Base-by-base conservation (phyloP, 108 stramenopile genomes). In the Cyclotella sp. region DNA sequence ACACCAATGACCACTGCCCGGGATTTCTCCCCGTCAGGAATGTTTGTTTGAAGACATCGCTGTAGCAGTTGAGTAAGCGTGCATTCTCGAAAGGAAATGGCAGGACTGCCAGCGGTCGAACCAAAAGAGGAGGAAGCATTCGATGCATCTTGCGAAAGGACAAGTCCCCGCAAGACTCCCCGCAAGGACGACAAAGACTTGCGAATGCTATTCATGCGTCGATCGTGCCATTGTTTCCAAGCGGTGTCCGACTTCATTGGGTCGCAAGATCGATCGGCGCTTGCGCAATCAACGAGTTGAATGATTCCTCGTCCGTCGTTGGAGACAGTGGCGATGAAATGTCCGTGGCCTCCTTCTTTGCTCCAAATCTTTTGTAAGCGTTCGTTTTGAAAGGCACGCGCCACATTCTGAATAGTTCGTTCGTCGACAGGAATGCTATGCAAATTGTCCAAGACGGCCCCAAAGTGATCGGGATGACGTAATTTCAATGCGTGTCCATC, bases 51-150 rank as follows among this genome's bases (percentile, higher is more conserved):
- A 26, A 95, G 58, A 40, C 82, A 64, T 67, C 92, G 79, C 68
- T 96, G 92, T 63, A 96, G 54, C 14, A 96, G 71, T 80, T 93
- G 84, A 11, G 91, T 93, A 6, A 96, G 72, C 13, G 88, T 87
- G 19, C 83, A 88, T 71, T 92, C 90, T 40, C 95, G 80, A 76
- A 79, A 93, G 0, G 89, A 84, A 40, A 84, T 59, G 14, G 88
- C 34, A 15, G 75, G 60, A 34, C 52, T 45, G 21, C n/a, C 21
- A 22, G 9, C 24, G 43, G 5, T 43, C 19, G 19, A 51, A 51
- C 49, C 49, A 3, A 3, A n/a, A 4, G 67, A 75, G 45, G 58
- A 12, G 5, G 54, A 66, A 18, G 30, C 11, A 0, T 67, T 24
- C 41, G 53, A 29, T 18, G 51, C 24, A 47, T 67, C 62, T 59